Conservation (phyloP, 257 asterid genomes). For the Solanum lycopersicoides region DNA sequence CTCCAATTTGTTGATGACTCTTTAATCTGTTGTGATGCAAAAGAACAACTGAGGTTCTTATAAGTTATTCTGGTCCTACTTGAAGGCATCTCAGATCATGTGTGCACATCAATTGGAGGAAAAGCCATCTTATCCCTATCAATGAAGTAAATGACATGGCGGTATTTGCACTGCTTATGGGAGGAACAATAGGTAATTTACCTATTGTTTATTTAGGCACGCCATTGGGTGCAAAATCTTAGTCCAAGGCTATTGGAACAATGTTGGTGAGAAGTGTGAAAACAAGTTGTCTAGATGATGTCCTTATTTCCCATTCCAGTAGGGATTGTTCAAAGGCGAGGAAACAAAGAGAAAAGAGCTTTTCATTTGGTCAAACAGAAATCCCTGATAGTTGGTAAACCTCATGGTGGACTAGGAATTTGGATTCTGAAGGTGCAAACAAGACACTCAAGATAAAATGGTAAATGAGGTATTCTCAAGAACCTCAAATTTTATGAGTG, state of each 20-base stretch:
- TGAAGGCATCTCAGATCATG: not conserved
- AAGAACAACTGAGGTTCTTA: not conserved
- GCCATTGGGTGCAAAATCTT: not conserved
- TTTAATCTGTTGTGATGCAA: not conserved
- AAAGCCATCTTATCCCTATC: not conserved
- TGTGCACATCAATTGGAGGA: not conserved
- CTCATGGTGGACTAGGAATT: not conserved
- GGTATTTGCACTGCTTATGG: not conserved
- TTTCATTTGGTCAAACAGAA: not conserved
- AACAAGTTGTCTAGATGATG: not conserved
- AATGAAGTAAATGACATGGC: not conserved
- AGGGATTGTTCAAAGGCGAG: not conserved
- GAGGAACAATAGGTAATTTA: not conserved
- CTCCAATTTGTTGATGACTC: not conserved
- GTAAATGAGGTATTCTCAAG: not conserved
- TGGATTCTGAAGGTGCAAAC: not conserved
- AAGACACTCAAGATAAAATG: not conserved
- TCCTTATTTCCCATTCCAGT: not conserved
- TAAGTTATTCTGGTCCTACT: not conserved
- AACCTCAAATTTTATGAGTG: not conserved
- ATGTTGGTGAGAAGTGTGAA: not conserved
- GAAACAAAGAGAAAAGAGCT: not conserved
- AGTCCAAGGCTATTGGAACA: not conserved
- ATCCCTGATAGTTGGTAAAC: not conserved
- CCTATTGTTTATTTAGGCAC: not conserved